Evolutionary conservation across 163 green algal genomes (phyloP), one percentile per base, ranked within the genome.

Genomic region (Scenedesmus sp.): DNA sequence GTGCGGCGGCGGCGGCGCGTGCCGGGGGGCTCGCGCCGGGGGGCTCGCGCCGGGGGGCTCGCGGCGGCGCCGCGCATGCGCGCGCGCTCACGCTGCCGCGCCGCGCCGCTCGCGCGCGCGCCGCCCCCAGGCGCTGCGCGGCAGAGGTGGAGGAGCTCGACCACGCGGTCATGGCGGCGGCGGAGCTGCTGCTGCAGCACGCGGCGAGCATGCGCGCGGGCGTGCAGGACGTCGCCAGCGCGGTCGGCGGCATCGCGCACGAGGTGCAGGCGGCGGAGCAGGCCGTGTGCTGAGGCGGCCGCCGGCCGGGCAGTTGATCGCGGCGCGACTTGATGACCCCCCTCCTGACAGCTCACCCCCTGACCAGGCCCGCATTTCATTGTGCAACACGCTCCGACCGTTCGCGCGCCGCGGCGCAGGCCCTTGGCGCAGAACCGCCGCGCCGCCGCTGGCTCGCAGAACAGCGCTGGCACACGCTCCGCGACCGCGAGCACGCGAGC

Each of bases 131-230:
- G 72, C 54, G 74, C 15, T 74, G 76, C 57, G 80, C 83, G 22
- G 73, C 73, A 33, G 83, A 89, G 77, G 69, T 90, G 31, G 56
- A 78, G 24, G 63, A 77, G 6, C 60, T 87, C 22, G 76, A 84
- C 18, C 45, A 62, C 22, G 77, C 83, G 33, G 60, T 89, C 15
- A 84, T 82, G 58, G 66, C 78, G 28, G 83, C 83, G 28, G 51
- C 85, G 33, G 56, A 86, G 28, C 39, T 84, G 70, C 75, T 90
- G 63, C 28, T 86, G 47, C 50, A 79, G 44, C 83, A 90, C 71
- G 71, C 71, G 11, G 45, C 58, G 13, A 62, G 28, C 56, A 80
- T 80, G 58, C 57, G 69, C 26, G 31, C 36, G 34, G 58, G 50
- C 50, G 67, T 77, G n/a, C 53, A 77, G 54, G 69, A 77, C 54